Conservation (phyloP, 768 basidiomycete species). For the Pulveroboletus sp. region DNA sequence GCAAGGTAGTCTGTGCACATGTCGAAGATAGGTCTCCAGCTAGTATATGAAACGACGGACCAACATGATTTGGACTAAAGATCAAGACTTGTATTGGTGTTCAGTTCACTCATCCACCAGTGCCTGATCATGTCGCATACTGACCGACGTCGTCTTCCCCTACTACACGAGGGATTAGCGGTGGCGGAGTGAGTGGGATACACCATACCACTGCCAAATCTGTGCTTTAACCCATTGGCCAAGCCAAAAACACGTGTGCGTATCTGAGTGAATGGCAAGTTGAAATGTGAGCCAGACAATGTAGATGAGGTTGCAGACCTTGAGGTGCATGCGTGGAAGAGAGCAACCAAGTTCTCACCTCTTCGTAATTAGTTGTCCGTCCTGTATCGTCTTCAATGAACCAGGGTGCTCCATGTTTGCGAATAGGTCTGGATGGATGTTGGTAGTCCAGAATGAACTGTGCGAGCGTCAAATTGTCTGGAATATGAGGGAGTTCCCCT, state of each 20-base stretch:
- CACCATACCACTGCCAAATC: conserved; percentile 31
- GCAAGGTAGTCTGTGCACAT: conserved; percentile 45
- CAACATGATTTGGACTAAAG: conserved; percentile 65
- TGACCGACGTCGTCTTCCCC: conserved; percentile 37
- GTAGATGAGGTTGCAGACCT: not conserved
- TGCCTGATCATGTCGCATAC: conserved; percentile 2
- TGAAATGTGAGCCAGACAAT: not conserved
- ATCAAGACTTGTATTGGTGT: conserved; percentile 44
- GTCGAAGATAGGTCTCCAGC: not conserved
- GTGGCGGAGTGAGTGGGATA: not conserved
- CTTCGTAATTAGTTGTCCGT: conserved; percentile 30
- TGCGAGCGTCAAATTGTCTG: conserved; percentile 35
- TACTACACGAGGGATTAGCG: conserved; percentile 17
- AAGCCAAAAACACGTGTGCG: conserved; percentile 34
- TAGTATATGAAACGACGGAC: conserved; percentile 29
- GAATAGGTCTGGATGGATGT: conserved; percentile 28
- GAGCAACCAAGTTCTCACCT: conserved; percentile 23
- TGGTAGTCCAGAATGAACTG: conserved; percentile 37
- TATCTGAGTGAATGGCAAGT: conserved; percentile 22
- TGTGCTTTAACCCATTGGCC: conserved; percentile 34
- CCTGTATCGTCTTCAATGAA: conserved; percentile 41
- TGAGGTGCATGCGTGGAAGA: not conserved
- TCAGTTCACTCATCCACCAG: conserved; percentile 2
- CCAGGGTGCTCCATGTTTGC: conserved; percentile 30
- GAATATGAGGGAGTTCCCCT: conserved; percentile 31